Conservation (phyloP, 2,329 filamentous ascomycete genomes). For the Aspergillus sp. region DNA sequence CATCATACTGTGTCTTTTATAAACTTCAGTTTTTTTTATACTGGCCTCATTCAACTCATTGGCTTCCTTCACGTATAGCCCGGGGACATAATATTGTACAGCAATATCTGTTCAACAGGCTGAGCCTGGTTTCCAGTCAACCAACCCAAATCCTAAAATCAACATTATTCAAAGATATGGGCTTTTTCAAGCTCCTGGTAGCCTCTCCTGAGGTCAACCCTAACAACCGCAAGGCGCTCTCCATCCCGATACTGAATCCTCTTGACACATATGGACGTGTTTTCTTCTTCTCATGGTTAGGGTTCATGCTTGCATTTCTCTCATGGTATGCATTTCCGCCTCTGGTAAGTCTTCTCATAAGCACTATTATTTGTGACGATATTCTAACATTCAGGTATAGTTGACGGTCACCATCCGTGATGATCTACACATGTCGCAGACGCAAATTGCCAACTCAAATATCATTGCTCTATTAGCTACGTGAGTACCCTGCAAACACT, state of each 20-base stretch:
- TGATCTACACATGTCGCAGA: conserved; percentile 69
- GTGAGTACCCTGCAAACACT: conserved; percentile 37
- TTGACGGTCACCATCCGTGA: conserved; percentile 75
- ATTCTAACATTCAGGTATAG: conserved; percentile 36
- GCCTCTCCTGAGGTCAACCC: conserved; percentile 73
- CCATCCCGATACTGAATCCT: conserved; percentile 76
- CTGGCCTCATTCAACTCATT: not conserved
- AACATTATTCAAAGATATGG: conserved; percentile 13
- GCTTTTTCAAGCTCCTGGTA: conserved; percentile 29
- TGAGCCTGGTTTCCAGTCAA: not conserved
- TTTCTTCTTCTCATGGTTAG: conserved; percentile 86
- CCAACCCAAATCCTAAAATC: not conserved
- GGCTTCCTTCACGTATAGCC: not conserved
- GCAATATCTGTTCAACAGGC: not conserved
- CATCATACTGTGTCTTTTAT: not conserved
- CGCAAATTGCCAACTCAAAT: conserved; percentile 83
- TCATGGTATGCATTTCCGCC: conserved; percentile 91
- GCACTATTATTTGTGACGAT: not conserved
- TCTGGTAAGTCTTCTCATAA: conserved; percentile 55
- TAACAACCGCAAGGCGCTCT: conserved; percentile 77
- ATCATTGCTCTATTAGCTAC: conserved; percentile 77
- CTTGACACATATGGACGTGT: conserved; percentile 79
- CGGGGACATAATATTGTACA: not conserved
- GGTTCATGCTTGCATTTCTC: conserved; percentile 85
- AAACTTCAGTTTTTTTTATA: not conserved